Percentiles rank a stretch among this genome's conserved stretches.
These are phyloP conservation scores for Cucurbitaria berberidis DNA, from an alignment of 2,329 filamentous ascomycete genomes.

Conservation along the genomic window DNA sequence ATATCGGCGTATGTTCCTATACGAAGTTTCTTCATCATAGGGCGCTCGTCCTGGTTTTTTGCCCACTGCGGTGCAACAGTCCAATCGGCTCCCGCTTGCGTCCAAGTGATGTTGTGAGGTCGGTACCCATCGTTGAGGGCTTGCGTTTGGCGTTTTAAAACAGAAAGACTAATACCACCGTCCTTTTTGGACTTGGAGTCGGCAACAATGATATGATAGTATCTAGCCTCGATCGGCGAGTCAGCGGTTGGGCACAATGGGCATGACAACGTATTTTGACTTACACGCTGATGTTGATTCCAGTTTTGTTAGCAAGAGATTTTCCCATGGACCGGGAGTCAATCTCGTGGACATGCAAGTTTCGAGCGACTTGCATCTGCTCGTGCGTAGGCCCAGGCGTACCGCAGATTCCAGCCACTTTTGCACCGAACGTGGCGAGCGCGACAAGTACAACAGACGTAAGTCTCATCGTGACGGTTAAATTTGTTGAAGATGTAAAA, in stretches of 20 bases:
- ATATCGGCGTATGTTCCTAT: slow-evolving; percentile 33
- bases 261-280: slow-evolving; percentile 42
- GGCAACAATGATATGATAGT: background rate
- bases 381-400: slow-evolving; percentile 20
- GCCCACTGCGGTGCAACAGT: slow-evolving; percentile 17
- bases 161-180: background rate
- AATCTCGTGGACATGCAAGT: slow-evolving; percentile 19
- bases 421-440: slow-evolving; percentile 8
- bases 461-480: background rate
- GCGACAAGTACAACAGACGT: background rate
- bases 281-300: slow-evolving; percentile 38
- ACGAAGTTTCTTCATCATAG: slow-evolving; percentile 20
- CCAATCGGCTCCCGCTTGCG: slow-evolving; percentile 18
- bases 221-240: background rate
- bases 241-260: slow-evolving; percentile 1
- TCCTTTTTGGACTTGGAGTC: background rate
- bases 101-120: slow-evolving; percentile 21
- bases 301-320: slow-evolving; percentile 9
- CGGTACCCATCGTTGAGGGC: slow-evolving; percentile 19
- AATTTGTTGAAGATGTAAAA: background rate
- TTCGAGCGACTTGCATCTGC: slow-evolving; percentile 15
- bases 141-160: background rate
- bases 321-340: background rate
- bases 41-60: slow-evolving; percentile 10
- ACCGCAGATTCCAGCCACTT: slow-evolving; percentile 20